Conservation (phyloP, 306 rosid genomes). For the Citrullus amarus region DNA sequence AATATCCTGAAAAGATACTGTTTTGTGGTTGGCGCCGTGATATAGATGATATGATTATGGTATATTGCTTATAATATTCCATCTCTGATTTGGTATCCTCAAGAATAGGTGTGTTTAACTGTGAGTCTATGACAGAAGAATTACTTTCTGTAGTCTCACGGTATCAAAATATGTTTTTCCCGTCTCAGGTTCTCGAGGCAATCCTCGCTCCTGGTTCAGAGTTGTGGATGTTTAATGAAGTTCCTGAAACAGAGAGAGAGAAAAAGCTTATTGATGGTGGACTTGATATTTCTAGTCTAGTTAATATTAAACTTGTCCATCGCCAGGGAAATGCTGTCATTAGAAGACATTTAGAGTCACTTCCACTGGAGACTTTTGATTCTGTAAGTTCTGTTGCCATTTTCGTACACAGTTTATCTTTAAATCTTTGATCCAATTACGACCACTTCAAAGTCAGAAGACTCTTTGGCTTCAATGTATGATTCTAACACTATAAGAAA, state of each 20-base stretch:
- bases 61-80: slow-evolving; percentile 20
- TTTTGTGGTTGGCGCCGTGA: slow-evolving; percentile 99
- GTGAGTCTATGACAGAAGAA: background rate
- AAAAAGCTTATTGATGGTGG: slow-evolving; percentile 85
- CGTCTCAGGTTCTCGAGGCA: slow-evolving; percentile 73
- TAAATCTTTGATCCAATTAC: background rate
- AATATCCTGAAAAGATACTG: slow-evolving; percentile 79
- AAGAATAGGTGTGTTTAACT: background rate
- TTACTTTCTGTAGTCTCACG: background rate
- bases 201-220: slow-evolving; percentile 83
- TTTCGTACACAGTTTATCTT: background rate
- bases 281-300: slow-evolving; percentile 56
- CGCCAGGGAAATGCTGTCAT: slow-evolving; percentile 92
- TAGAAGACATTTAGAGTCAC: slow-evolving; percentile 79
- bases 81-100: background rate
- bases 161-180: background rate
- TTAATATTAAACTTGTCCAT: slow-evolving; percentile 80
- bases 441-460: background rate
- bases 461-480: background rate
- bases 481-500: slow-evolving; percentile 56
- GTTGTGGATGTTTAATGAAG: slow-evolving; percentile 98
- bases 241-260: slow-evolving; percentile 74
- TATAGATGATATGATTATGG: slow-evolving; percentile 96
- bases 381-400: slow-evolving; percentile 44
- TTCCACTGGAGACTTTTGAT: slow-evolving; percentile 95